Conservation (phyloP, 2,329 filamentous ascomycete species). For the Trichoderma sp. region DNA sequence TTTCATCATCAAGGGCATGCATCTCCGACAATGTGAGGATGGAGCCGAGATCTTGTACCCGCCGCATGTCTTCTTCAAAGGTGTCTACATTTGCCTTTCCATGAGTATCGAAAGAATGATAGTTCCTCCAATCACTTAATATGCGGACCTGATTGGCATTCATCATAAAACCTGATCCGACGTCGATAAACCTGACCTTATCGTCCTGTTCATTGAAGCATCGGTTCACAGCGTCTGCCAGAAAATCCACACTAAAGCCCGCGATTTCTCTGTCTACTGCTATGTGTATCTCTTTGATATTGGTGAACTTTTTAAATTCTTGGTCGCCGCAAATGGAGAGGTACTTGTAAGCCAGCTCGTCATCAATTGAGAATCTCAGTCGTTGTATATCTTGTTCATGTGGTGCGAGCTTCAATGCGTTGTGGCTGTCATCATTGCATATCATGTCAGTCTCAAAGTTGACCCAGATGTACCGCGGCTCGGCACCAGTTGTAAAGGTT, state of each 20-base stretch:
- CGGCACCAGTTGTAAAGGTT: background rate
- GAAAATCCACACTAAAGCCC: background rate
- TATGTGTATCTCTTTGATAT: background rate
- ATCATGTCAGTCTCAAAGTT: background rate
- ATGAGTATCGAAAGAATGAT: background rate
- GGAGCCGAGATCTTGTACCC: background rate
- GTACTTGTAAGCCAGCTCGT: background rate
- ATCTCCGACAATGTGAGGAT: background rate
- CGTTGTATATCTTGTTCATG: background rate
- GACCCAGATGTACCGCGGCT: background rate
- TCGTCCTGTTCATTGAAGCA: background rate
- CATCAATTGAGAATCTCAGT: background rate
- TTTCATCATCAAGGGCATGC: background rate
- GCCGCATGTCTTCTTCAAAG: background rate
- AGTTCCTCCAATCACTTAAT: background rate
- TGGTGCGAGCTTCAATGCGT: accelerated
- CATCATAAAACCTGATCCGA: background rate
- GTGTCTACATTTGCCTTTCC: background rate
- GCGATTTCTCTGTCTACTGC: background rate
- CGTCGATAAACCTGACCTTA: background rate
- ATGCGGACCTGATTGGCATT: background rate
- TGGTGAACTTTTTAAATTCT: background rate
- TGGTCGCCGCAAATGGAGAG: background rate
- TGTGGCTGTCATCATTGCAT: background rate
- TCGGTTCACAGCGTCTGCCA: background rate